phyloP scores from a whole-genome alignment of 768 basidiomycete genomes.

The Roridomyces roridus region DNA sequence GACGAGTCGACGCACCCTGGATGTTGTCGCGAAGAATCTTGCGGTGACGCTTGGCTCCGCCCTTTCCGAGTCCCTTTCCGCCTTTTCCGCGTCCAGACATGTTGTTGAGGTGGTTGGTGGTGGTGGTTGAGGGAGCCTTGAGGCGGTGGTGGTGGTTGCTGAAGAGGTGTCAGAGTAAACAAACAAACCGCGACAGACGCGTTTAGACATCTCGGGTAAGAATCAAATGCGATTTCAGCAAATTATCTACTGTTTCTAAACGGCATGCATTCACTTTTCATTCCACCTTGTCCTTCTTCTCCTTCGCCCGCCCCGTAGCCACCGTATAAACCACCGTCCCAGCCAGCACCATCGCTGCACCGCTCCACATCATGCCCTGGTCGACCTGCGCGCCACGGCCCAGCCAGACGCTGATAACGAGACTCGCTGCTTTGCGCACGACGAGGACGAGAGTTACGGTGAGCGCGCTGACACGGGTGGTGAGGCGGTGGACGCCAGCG shows the following conservation, averaged over 20 bases:
- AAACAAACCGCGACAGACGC: background rate
- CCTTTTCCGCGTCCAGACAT: slow-evolving; percentile 29
- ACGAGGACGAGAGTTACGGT: slow-evolving; percentile 83
- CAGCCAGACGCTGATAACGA: slow-evolving; percentile 73
- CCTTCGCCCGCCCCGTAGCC: slow-evolving; percentile 37
- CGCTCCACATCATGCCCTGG: slow-evolving; percentile 65
- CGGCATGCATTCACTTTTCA: background rate
- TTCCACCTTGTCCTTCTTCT: slow-evolving; percentile 22
- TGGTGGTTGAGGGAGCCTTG: slow-evolving; percentile 1
- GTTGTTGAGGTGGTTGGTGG: background rate
- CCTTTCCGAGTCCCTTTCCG: slow-evolving; percentile 71
- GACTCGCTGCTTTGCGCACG: slow-evolving; percentile 80
- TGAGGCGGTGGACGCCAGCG: slow-evolving; percentile 86
- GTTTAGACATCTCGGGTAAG: too few relatives aligned
- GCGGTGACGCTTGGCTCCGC: slow-evolving; percentile 80
- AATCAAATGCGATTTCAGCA: too few relatives aligned
- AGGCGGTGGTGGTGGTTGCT: slow-evolving; percentile 19
- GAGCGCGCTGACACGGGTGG: slow-evolving; percentile 74
- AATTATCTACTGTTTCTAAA: too few relatives aligned
- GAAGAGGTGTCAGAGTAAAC: slow-evolving; percentile 1
- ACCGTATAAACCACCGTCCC: slow-evolving; percentile 77
- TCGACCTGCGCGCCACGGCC: slow-evolving; percentile 38
- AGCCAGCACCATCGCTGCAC: slow-evolving; percentile 69
- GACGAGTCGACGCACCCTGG: slow-evolving; percentile 56
- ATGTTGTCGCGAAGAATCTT: slow-evolving; percentile 86